Base-by-base conservation (phyloP, 441 rosid species). In the Geranium incanum region DNA sequence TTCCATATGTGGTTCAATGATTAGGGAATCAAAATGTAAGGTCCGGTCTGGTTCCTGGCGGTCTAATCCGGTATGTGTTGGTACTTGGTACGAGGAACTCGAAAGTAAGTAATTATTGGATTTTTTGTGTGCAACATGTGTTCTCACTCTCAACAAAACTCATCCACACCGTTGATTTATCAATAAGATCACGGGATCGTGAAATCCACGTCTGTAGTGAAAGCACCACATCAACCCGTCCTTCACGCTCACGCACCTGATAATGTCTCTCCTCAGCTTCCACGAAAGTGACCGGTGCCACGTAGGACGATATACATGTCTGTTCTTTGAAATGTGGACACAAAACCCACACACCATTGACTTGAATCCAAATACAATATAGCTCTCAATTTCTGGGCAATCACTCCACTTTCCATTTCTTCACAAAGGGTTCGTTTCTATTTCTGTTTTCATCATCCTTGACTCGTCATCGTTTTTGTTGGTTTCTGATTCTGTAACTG, bases 311-410 rank as follows among this genome's bases (percentile, higher is more conserved):
- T 28, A 28, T 28, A 28, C 33, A 28, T 28, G 33, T 28, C 33
- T 28, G 33, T 28, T 28, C 33, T 28, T 28, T 28, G 33, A 28
- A 28, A 28, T 28, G 33, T 28, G 33, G n/a, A 43, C 52, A 45
- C 52, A 6, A 45, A 45, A 45, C 52, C 57, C 57, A 50, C 57
- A 50, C 57, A 50, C 57, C 57, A 12, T 50, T 50, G 57, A 50
- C 57, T 50, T 43, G 33, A 28, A 28, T 28, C 16, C 16, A 16
- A 50, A 3, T 28, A 28, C 33, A 28, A 11, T 12, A 13, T 12
- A 50, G 57, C 57, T 50, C 57, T 50, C 57, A 9, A 0, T 45
- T 45, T 45, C 52, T 45, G 52, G 52, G n/a, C 52, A 45, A 45
- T 13, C 12, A 12, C 12, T 45, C n/a, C 52, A 45, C 12, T 45